Conservation (phyloP, 768 basidiomycete genomes). For the Gloeopeniophorella convolvens region DNA sequence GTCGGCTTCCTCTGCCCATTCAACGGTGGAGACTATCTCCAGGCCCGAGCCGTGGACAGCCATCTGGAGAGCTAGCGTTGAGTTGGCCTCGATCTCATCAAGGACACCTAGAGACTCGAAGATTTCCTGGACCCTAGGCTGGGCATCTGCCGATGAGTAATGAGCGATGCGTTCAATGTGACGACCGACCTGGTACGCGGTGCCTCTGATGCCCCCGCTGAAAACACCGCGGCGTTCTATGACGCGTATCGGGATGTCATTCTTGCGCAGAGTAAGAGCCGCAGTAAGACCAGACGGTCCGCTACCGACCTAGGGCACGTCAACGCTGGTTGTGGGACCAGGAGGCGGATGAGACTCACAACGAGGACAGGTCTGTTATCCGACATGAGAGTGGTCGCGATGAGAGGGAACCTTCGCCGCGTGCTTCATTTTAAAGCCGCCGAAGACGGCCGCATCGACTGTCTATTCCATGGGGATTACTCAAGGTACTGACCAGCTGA, state of each 20-base stretch:
- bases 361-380: not conserved
- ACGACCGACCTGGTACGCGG: not conserved
- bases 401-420: no score
- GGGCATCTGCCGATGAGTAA: not conserved
- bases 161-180: no score
- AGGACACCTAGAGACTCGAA: not conserved
- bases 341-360: not conserved
- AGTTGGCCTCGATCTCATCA: not conserved
- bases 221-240: constrained; percentile 5
- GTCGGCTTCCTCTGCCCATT: not conserved
- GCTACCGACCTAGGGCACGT: constrained; percentile 17
- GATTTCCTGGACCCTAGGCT: not conserved
- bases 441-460: no score
- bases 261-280: constrained; percentile 15
- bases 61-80: not conserved
- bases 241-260: constrained; percentile 15
- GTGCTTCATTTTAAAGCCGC: no score
- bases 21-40: not conserved
- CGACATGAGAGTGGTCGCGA: no score
- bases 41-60: not conserved
- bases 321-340: no score
- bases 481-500: no score
- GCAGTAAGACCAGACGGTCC: constrained; percentile 16
- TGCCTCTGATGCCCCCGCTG: not conserved
- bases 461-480: no score